These are phyloP conservation scores for Tricholoma sp. DNA, from an alignment of 768 basidiomycete species.

Conservation along the genomic window DNA sequence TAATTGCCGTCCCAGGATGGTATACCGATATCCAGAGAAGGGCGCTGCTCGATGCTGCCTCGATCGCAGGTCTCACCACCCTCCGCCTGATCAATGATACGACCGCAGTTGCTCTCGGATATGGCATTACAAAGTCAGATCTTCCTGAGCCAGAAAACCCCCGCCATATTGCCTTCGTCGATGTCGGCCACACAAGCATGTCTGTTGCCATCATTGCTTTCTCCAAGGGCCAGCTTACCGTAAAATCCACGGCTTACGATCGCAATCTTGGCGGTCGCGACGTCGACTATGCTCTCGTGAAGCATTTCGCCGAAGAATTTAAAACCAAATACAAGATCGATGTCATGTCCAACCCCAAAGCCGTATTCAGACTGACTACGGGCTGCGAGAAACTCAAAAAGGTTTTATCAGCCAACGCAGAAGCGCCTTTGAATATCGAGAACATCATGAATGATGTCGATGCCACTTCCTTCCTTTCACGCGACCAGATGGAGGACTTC, in stretches of 20 bases:
- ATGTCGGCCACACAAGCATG: conserved; percentile 90
- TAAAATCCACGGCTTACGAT: conserved; percentile 89
- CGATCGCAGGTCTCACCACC: conserved; percentile 83
- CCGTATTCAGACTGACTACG: conserved; percentile 81
- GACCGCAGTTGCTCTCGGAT: conserved; percentile 93
- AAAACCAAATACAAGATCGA: conserved; percentile 98
- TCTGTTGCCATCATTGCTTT: conserved; percentile 87
- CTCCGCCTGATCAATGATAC: conserved; percentile 97
- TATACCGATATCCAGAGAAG: conserved; percentile 92
- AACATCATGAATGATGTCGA: conserved; percentile 96
- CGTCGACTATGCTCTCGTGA: conserved; percentile 86
- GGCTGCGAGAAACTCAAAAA: conserved; percentile 96
- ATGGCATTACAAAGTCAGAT: conserved; percentile 98
- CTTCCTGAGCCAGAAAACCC: conserved; percentile 81
- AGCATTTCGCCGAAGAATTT: conserved; percentile 90
- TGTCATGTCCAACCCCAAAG: conserved; percentile 87
- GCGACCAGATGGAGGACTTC: conserved; percentile 80
- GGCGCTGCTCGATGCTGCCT: conserved; percentile 83
- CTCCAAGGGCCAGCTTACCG: conserved; percentile 85
- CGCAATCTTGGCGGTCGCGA: conserved; percentile 94
- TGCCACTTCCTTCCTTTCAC: conserved; percentile 76
- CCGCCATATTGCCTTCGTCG: conserved; percentile 88
- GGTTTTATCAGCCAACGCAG: conserved; percentile 88
- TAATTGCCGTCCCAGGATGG: conserved; percentile 96
- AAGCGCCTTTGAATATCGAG: conserved; percentile 89